Conservation (phyloP, 2,329 filamentous ascomycete species). For the Calonectria henricotiae region DNA sequence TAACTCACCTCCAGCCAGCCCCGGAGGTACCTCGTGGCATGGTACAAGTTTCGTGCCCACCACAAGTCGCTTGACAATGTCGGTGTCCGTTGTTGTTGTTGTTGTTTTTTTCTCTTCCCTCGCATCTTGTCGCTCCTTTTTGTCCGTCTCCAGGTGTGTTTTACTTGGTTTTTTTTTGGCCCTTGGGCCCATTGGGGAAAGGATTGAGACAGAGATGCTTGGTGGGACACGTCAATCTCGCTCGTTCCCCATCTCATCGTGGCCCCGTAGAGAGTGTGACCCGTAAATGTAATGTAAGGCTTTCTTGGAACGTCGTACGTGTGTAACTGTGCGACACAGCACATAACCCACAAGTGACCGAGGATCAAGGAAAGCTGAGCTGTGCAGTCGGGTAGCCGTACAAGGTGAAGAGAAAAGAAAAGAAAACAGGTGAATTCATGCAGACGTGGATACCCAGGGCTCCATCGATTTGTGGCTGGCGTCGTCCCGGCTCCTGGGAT, state of each 20-base stretch:
- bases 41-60: constrained; percentile 26
- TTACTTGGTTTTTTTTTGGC: constrained; percentile 35
- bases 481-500: constrained; percentile 38
- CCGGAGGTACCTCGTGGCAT: constrained; percentile 29
- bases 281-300: constrained; percentile 32
- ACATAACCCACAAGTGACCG: not conserved
- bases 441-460: constrained; percentile 19
- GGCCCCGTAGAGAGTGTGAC: constrained; percentile 18
- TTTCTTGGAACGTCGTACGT: constrained; percentile 10
- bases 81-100: constrained; percentile 16
- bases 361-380: not conserved
- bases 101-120: not conserved
- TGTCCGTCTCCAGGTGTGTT: constrained; percentile 22
- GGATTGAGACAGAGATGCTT: constrained; percentile 48
- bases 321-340: constrained; percentile 15
- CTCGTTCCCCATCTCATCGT: constrained; percentile 30
- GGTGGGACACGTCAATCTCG: constrained; percentile 51
- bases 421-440: not conserved
- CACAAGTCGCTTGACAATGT: constrained; percentile 27
- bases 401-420: constrained; percentile 20
- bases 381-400: not conserved
- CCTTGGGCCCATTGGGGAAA: constrained; percentile 41
- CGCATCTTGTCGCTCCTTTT: constrained; percentile 24
- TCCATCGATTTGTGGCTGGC: constrained; percentile 34
- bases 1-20: constrained; percentile 15